Conservation (phyloP, 768 basidiomycete genomes). For the Asterophora parasitica region DNA sequence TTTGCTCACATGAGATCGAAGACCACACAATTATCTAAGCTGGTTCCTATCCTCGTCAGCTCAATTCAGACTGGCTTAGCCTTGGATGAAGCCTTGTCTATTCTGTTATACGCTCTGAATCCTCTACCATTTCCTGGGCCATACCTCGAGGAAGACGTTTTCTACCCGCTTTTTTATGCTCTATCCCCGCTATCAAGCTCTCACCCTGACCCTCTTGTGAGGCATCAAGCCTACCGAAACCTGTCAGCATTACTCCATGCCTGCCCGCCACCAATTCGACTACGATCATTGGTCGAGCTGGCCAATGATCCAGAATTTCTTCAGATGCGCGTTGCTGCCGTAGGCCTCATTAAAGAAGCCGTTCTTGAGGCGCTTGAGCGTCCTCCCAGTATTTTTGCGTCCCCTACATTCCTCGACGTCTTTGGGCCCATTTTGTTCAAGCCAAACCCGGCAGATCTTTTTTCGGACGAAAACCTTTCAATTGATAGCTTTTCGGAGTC, state of each 20-base stretch:
- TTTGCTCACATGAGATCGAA: constrained; percentile 28
- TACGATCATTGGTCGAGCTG: constrained; percentile 54
- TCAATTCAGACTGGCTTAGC: constrained; percentile 50
- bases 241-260: constrained; percentile 49
- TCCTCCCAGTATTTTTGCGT: constrained; percentile 45
- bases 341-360: constrained; percentile 67
- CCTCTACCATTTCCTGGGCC: constrained; percentile 12
- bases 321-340: constrained; percentile 64
- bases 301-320: constrained; percentile 45
- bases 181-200: constrained; percentile 55
- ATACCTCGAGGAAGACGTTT: constrained; percentile 38
- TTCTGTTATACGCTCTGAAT: constrained; percentile 41
- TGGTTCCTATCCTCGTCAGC: constrained; percentile 40
- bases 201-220: constrained; percentile 52
- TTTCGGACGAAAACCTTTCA: constrained; percentile 28
- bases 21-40: constrained; percentile 20
- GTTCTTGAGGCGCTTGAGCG: constrained; percentile 44
- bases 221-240: constrained; percentile 59
- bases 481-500: constrained; percentile 47
- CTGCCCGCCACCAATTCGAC: constrained; percentile 41
- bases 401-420: constrained; percentile 47
- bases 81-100: constrained; percentile 56
- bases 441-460: constrained; percentile 50
- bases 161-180: constrained; percentile 42
- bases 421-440: constrained; percentile 60